Percentiles rank a stretch among this genome's conserved stretches.
These are phyloP conservation scores for Sanghuangporus sanghuang DNA, from an alignment of 1,284 basidiomycete species.

Conservation along the genomic window DNA sequence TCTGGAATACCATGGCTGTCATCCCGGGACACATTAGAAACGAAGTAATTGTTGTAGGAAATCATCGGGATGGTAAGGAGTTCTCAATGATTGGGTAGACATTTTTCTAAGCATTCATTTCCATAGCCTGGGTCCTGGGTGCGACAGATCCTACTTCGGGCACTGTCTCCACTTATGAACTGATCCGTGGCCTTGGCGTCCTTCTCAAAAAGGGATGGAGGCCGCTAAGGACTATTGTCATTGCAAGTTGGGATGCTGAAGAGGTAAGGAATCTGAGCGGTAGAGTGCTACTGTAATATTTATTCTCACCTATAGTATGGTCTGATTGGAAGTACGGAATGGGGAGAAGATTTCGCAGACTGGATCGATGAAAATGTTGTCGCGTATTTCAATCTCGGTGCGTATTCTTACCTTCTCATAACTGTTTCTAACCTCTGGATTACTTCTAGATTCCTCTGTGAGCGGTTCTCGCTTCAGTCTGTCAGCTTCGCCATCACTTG, in stretches of 20 bases:
- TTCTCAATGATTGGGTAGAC: background rate
- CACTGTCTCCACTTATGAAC: slow-evolving; percentile 80
- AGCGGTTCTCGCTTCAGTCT: slow-evolving; percentile 60
- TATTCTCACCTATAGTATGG: slow-evolving; percentile 55
- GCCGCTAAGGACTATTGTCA: slow-evolving; percentile 80
- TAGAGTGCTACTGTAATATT: background rate
- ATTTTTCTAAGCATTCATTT: background rate
- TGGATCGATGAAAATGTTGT: slow-evolving; percentile 78
- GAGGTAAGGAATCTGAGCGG: slow-evolving; percentile 44
- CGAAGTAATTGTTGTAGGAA: slow-evolving; percentile 83
- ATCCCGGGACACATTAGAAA: slow-evolving; percentile 87
- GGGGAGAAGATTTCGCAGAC: slow-evolving; percentile 82
- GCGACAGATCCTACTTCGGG: slow-evolving; percentile 87
- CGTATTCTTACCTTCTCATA: too few relatives aligned
- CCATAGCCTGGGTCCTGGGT: slow-evolving; percentile 45
- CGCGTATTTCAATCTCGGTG: slow-evolving; percentile 67
- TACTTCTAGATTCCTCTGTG: slow-evolving; percentile 53
- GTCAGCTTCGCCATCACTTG: slow-evolving; percentile 72
- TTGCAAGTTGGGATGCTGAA: slow-evolving; percentile 93
- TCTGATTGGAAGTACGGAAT: slow-evolving; percentile 84
- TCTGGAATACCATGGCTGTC: slow-evolving; percentile 85
- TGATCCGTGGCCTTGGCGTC: slow-evolving; percentile 74
- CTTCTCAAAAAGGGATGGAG: slow-evolving; percentile 82
- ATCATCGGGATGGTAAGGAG: slow-evolving; percentile 75
- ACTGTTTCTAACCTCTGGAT: background rate